phyloP scores from a whole-genome alignment of 306 rosid genomes.

The apple (Malus domestica) region ASM211411v1 NC_041804.1:10466501-10467000 shows the following conservation, averaged over 20 bases:
- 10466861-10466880: background rate
- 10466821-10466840: slow-evolving; percentile 90
- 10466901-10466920: background rate
- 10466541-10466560: background rate
- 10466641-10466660: slow-evolving; percentile 1
- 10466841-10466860: slow-evolving; percentile 15
- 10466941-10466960: background rate
- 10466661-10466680: slow-evolving; percentile 97
- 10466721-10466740: slow-evolving; percentile 10
- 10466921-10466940: background rate
- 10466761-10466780: background rate
- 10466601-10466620: background rate
- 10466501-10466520: background rate
- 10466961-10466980: background rate
- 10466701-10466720: slow-evolving; percentile 93
- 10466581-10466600: background rate
- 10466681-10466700: slow-evolving; percentile 92
- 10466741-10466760: background rate
- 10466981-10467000: background rate
- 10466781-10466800: slow-evolving; percentile 12
- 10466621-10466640: background rate
- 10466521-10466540: background rate
- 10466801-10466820: slow-evolving; percentile 94
- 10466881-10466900: background rate
- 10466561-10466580: background rate